Evolutionary conservation across 2,329 filamentous ascomycete genomes (phyloP), one percentile per base, ranked within the genome.

Genomic region (Aspergillus bombycis): DNA sequence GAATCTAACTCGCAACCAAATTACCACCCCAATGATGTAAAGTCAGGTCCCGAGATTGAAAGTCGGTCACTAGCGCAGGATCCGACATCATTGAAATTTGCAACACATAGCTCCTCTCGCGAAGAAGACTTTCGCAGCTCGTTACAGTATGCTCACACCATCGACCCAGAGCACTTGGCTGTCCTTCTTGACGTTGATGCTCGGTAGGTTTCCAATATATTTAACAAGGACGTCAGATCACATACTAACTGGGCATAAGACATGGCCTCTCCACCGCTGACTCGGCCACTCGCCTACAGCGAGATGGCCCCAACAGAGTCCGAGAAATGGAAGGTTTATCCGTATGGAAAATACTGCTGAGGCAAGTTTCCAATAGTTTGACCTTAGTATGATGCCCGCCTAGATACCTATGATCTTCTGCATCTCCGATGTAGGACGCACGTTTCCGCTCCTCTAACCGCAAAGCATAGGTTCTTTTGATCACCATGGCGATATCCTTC

Each of bases 281-380:
- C 77, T 89, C 89, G 67, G 83, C 85, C 77, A 82, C 82, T 80
- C 89, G 89, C 76, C 84, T 92, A 73, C 79, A 80, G 77, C 83
- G 84, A 74, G 82, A 91, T 85, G 90, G 90, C 70, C 84, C 86
- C 70, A 93, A 93, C 81, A 85, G 85, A 75, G 86, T 92, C 81
- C 86, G 89, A 79, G 86, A 87, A 79, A 86, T 88, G 82, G 87
- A 89, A 80, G 87, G 88, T 78, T 80, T 90, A 80, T 91, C 89
- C 78, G 73, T 89, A 78, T 91, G 89, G 87, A 86, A 90, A 80
- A 91, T 92, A 81, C 85, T 92, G 80, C 78, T 92, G 79, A 90
- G 89, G 74, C 90, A 92, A 81, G 85, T 92, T 70, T 91, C 89
- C 68, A 92, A 92, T 81, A 91, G 89, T 80, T 82, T 92, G 79